Evolutionary conservation across 306 rosid genomes (phyloP), one percentile per base, ranked within the genome.

Genomic region (Sechiopsis laciniata): DNA sequence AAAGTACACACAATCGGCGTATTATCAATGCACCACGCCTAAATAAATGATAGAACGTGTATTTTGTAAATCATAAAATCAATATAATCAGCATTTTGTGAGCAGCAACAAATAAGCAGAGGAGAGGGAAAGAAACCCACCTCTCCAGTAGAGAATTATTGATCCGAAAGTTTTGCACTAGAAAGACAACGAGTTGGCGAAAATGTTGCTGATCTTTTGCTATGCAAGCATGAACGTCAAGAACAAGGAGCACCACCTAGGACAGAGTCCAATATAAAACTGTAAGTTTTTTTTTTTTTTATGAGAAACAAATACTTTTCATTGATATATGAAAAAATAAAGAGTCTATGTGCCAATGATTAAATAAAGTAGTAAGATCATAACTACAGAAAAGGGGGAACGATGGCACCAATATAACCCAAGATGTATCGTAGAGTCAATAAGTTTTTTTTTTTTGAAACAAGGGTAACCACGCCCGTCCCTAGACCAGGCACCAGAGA

Each of bases 21-120:
- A 95, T 89, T 76, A 95, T 95, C 83, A 95, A 82, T 64, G 97
- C 97, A 78, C 99, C 99, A 61, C 96, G 99, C 82, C 99, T 95
- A 69, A 67, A 71, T 24, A 58, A n/a, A 55, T 68, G 10, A 53
- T 82, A 74, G 52, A 61, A 24, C 53, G 73, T n/a, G 73, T 24
- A 52, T 56, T 73, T 74, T 16, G 20, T 65, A 35, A 65, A 54
- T 61, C 57, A 52, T 73, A 76, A 75, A 80, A 53, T 50, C 32
- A 48, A 52, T 17, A 66, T 17, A 29, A 51, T 71, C 22, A 26
- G 15, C 32, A 3, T 32, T 15, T 16, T 1, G 37, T 57, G 16
- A n/a, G 55, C 65, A 35, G 22, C 77, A 74, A 59, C 50, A 73
- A 73, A 74, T 46, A 42, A 35, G 64, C 10, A 26, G 59, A 29